Evolutionary conservation across 306 rosid genomes (phyloP).

Genomic region (Prunus mira): DNA sequence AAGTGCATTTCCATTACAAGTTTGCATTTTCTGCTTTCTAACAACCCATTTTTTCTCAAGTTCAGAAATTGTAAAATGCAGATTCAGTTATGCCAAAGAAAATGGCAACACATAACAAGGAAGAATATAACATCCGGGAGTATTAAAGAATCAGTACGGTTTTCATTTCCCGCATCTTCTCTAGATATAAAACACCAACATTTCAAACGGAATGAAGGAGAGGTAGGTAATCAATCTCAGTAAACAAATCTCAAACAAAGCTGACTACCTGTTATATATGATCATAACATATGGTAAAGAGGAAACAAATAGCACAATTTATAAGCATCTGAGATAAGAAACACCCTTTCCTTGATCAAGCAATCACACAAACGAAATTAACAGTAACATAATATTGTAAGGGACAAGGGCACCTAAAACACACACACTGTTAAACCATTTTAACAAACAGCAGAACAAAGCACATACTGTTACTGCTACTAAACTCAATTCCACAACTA

Average conservation of each 20-base stretch:
- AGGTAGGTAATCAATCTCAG: not conserved
- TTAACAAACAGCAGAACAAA: not conserved
- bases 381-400: not conserved
- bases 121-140: not conserved
- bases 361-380: slow-evolving; percentile 5
- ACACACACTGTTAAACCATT: not conserved
- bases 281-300: not conserved
- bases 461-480: not conserved
- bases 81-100: not conserved
- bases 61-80: not conserved
- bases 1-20: not conserved
- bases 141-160: not conserved
- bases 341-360: not conserved
- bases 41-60: not conserved
- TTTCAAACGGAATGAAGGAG: not conserved
- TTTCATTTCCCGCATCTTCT: not conserved
- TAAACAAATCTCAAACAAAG: not conserved
- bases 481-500: not conserved
- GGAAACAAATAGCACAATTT: not conserved
- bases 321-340: not conserved
- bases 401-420: not conserved
- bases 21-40: not conserved
- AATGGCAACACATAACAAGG: not conserved
- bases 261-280: not conserved
- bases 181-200: not conserved